Percentiles rank a stretch among this genome's conserved stretches.
phyloP scores from a whole-genome alignment of 306 rosid genomes.

The Sicyos edulis region DNA sequence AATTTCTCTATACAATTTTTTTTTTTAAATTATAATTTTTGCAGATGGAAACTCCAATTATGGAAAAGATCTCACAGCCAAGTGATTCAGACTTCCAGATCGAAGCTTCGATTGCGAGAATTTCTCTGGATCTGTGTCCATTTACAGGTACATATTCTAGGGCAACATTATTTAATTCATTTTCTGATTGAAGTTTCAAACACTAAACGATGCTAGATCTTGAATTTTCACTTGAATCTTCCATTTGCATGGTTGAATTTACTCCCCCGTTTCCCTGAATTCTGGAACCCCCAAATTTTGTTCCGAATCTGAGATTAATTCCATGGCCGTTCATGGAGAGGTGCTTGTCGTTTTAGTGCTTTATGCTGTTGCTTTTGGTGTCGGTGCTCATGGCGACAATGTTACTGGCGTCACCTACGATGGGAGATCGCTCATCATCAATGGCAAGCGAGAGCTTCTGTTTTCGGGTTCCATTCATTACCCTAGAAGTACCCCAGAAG shows the following conservation, averaged over 20 bases:
- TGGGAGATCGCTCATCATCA: slow-evolving; percentile 44
- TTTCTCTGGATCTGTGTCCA: slow-evolving; percentile 9
- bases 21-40: background rate
- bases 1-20: background rate
- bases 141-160: background rate
- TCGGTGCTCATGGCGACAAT: background rate
- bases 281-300: background rate
- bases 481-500: slow-evolving; percentile 69
- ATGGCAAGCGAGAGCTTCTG: slow-evolving; percentile 62
- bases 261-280: background rate
- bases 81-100: background rate
- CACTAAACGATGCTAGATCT: background rate
- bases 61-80: background rate
- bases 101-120: background rate
- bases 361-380: background rate
- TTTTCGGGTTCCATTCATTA: slow-evolving; percentile 88
- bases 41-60: background rate
- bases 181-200: background rate
- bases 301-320: background rate
- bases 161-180: background rate
- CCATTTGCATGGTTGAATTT: background rate
- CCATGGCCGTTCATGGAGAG: background rate
- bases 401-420: slow-evolving; percentile 51
- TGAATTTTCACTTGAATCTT: slow-evolving; percentile 19
- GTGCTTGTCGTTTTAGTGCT: background rate